A percentile compares a stretch with the other conserved stretches of the same genome.
Evolutionary conservation across 1,284 basidiomycete species (phyloP).

Genomic region (Sutorius eximius): DNA sequence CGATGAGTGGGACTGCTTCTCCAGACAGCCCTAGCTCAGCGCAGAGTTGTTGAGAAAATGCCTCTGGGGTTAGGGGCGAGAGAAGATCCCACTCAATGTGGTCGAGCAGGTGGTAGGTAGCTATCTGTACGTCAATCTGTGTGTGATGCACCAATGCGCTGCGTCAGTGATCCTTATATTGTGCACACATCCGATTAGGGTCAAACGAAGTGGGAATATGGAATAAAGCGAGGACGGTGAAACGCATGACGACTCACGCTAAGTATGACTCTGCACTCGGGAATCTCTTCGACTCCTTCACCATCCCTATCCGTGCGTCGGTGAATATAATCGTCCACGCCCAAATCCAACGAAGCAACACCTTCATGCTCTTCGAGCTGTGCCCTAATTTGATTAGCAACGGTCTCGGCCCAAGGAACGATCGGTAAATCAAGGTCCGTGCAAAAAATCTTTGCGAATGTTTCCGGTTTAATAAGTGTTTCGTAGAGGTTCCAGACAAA

Average conservation of each 20-base stretch:
- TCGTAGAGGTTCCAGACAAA: slow-evolving; percentile 97
- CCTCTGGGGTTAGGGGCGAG: slow-evolving; percentile 87
- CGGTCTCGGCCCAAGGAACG: slow-evolving; percentile 68
- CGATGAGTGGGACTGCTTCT: slow-evolving; percentile 85
- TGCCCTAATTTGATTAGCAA: slow-evolving; percentile 84
- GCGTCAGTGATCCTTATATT: slow-evolving; percentile 18
- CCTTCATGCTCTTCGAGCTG: slow-evolving; percentile 89
- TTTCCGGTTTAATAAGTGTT: slow-evolving; percentile 75
- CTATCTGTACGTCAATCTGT: slow-evolving; percentile 97
- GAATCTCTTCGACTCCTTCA: slow-evolving; percentile 57
- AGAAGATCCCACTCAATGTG: slow-evolving; percentile 98
- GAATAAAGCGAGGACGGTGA: neutral
- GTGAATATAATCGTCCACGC: slow-evolving; percentile 59
- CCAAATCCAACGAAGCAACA: slow-evolving; percentile 75
- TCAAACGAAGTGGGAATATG: slow-evolving; percentile 13
- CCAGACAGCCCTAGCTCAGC: slow-evolving; percentile 86
- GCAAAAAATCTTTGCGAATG: slow-evolving; percentile 86
- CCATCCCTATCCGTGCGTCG: slow-evolving; percentile 27
- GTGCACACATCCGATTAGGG: slow-evolving; percentile 19
- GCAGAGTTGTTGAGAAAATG: slow-evolving; percentile 81
- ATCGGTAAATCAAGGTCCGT: slow-evolving; percentile 80
- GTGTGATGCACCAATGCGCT: slow-evolving; percentile 6
- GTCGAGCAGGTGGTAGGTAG: slow-evolving; percentile 86
- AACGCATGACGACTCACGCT: slow-evolving; percentile 59
- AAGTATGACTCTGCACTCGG: slow-evolving; percentile 87